phyloP scores from a whole-genome alignment of 768 basidiomycete species.

The Tricholoma bakamatsutake region DNA sequence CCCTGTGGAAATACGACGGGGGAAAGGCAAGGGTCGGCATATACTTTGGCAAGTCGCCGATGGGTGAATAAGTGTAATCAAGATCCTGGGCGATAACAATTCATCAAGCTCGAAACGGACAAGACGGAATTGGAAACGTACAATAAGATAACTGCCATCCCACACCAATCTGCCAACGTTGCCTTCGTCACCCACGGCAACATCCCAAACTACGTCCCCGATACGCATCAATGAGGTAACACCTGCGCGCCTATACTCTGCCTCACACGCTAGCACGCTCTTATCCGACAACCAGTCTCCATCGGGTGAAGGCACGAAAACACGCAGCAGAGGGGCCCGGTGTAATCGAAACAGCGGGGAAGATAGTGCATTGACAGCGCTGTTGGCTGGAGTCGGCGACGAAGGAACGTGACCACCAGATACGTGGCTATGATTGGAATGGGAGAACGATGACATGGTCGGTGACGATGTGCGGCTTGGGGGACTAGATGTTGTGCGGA shows the following conservation, averaged over 20 bases:
- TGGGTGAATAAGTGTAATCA: slow-evolving; percentile 72
- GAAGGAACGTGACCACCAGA: slow-evolving; percentile 1
- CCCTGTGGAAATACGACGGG: slow-evolving; percentile 86
- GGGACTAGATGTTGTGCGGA: slow-evolving; percentile 29
- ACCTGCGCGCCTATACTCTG: slow-evolving; percentile 67
- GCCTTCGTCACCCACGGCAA: slow-evolving; percentile 80
- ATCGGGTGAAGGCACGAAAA: slow-evolving; percentile 83
- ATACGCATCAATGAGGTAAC: slow-evolving; percentile 56
- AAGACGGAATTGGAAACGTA: slow-evolving; percentile 34
- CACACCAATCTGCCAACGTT: slow-evolving; percentile 80
- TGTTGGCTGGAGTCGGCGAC: slow-evolving; percentile 4
- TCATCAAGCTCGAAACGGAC: not conserved
- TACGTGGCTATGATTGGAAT: slow-evolving; percentile 30
- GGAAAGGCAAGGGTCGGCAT: slow-evolving; percentile 76
- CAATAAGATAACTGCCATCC: slow-evolving; percentile 87
- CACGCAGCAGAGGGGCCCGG: slow-evolving; percentile 71
- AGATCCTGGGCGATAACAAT: slow-evolving; percentile 52
- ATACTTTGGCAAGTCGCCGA: slow-evolving; percentile 77
- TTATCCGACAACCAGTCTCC: slow-evolving; percentile 83
- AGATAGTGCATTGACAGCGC: slow-evolving; percentile 35
- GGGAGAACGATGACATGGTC: slow-evolving; percentile 43
- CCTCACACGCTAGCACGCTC: slow-evolving; percentile 78
- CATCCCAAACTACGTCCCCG: slow-evolving; percentile 85
- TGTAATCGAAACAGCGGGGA: slow-evolving; percentile 68
- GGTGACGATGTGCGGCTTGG: slow-evolving; percentile 70